Base-by-base conservation (phyloP, 2,329 filamentous ascomycete species). In the Daldinia eschscholtzii region DNA sequence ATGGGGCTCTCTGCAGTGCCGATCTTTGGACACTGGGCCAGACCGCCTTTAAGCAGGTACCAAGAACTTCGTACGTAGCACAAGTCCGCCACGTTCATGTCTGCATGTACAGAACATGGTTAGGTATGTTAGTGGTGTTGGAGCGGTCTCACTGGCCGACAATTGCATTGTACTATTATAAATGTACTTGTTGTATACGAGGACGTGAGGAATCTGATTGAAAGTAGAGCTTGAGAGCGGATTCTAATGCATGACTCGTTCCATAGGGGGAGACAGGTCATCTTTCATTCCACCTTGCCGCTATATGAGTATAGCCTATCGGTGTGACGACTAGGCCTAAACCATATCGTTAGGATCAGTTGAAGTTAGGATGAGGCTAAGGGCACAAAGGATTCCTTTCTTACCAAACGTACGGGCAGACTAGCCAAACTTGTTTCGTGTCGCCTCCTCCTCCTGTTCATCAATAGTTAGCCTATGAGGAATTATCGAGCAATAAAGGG, bases 11-110 rank as follows among this genome's bases (percentile, higher is more conserved):
- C 61, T 63, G 64, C 57, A 68, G 65, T 70, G 71, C 55, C 64
- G 71, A 74, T 75, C 70, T 55, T 59, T 61, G 52, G 57, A 60
- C 39, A 62, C 48, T 64, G 64, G 70, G 64, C 70, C 44, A 72
- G 70, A 70, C 69, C 70, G 65, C 68, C 65, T 61, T 55, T 48
- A 41, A 66, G 60, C 48, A 68, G 67, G 57, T 67, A 70, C 64
- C 59, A 58, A 68, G 64, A 68, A 62, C 67, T 57, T 65, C 26
- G 61, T 46, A 55, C 35, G 69, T 70, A 60, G 56, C 67, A 72
- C 70, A 57, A 60, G 30, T 42, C 62, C 42, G 66, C 66, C 69
- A 71, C 61, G 64, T 69, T 69, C 61, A 46, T 61, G 35, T 39
- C 35, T 39, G 35, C 35, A 39, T 39, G 65, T 68, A 60, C 44